A percentile compares a stretch with the other conserved stretches of the same genome.
These are phyloP conservation scores for Neofusicoccum sp. DNA, from an alignment of 2,329 filamentous ascomycete genomes.

Conservation along the genomic window DNA sequence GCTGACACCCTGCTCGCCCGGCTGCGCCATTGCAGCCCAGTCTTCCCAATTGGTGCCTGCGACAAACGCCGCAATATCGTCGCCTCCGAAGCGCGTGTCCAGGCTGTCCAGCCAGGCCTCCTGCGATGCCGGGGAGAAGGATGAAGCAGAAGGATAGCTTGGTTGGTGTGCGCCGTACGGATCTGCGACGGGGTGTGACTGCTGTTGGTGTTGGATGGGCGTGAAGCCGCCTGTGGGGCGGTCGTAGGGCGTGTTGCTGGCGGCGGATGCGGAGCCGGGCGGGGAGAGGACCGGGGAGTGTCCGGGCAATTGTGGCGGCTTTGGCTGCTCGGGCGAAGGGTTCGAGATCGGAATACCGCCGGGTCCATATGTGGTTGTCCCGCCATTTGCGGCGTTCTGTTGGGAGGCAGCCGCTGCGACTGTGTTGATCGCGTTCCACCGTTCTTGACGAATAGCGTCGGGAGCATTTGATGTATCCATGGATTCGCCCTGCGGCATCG, in stretches of 20 bases:
- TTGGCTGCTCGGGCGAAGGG: slow-evolving; percentile 15
- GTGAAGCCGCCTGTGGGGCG: slow-evolving; percentile 13
- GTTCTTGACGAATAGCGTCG: slow-evolving; percentile 27
- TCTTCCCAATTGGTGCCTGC: slow-evolving; percentile 37
- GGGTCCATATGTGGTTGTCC: slow-evolving; percentile 11
- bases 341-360: slow-evolving; percentile 17
- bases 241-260: slow-evolving; percentile 14
- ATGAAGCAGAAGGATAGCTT: not conserved
- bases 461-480: slow-evolving; percentile 9
- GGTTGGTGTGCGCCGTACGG: slow-evolving; percentile 11
- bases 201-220: slow-evolving; percentile 14
- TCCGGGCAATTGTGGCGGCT: slow-evolving; percentile 9
- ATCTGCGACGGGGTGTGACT: not conserved
- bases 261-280: slow-evolving; percentile 15
- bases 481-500: not conserved
- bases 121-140: slow-evolving; percentile 5
- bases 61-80: slow-evolving; percentile 42
- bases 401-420: slow-evolving; percentile 26
- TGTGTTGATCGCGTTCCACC: slow-evolving; percentile 42
- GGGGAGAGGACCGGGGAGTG: slow-evolving; percentile 15
- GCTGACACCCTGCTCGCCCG: slow-evolving; percentile 14
- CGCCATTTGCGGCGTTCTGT: slow-evolving; percentile 12
- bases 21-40: slow-evolving; percentile 26
- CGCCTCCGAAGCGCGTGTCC: slow-evolving; percentile 38
- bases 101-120: slow-evolving; percentile 37